These are phyloP conservation scores for Anastatica hierochuntica DNA, from an alignment of 345 rosid species.

Conservation along the genomic window DNA sequence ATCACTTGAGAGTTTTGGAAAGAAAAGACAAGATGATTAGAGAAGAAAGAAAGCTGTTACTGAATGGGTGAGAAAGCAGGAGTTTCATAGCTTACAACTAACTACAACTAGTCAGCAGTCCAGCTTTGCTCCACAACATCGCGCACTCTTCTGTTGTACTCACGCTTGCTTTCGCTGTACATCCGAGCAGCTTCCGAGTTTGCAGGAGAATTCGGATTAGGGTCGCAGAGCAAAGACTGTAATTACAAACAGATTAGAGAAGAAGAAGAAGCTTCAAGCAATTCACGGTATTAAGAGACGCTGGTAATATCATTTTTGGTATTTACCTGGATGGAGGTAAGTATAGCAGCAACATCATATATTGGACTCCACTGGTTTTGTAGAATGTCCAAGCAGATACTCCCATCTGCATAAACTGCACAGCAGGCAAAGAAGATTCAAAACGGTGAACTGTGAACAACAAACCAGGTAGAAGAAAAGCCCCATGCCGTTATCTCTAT, in stretches of 20 bases:
- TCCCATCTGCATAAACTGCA: constrained; percentile 95
- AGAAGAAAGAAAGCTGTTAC: too few species aligned
- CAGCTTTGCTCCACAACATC: constrained; percentile 72
- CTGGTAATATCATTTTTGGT: too few species aligned
- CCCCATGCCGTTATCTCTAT: background rate
- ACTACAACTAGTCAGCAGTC: constrained; percentile 50
- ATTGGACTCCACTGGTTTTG: constrained; percentile 99
- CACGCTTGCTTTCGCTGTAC: constrained; percentile 71
- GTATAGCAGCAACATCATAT: constrained; percentile 95
- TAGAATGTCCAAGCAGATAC: constrained; percentile 86
- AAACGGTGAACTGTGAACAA: background rate
- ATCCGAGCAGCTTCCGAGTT: constrained; percentile 78
- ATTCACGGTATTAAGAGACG: background rate
- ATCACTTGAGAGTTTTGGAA: too few species aligned
- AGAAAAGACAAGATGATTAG: too few species aligned
- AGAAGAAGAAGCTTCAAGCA: background rate
- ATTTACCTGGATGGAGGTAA: constrained; percentile 84
- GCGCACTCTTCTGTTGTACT: constrained; percentile 64
- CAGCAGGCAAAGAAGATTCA: background rate
- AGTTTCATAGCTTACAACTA: constrained; percentile 15
- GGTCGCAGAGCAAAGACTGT: constrained; percentile 74
- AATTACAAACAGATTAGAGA: background rate
- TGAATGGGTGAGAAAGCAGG: too few species aligned
- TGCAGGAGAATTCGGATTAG: constrained; percentile 83
- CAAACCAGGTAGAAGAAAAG: background rate